Base-by-base conservation (phyloP, 208 protist species). In the Crithidia mellificae region DNA sequence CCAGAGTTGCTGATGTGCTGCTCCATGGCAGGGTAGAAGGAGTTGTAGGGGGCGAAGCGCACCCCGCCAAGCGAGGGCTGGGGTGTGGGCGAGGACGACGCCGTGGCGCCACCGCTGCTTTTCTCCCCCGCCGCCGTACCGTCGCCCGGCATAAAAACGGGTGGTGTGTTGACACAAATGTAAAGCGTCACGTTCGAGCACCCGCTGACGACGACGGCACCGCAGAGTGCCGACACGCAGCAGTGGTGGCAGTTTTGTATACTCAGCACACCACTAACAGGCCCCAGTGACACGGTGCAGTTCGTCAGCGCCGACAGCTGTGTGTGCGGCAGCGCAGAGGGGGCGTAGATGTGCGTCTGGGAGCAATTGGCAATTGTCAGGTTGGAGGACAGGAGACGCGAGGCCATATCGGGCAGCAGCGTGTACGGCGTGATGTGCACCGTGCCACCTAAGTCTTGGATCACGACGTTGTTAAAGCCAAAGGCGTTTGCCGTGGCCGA, bases 11-110 rank as follows among this genome's bases (percentile, higher is more conserved):
- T 82, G 54, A 94, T 81, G 72, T 96, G 80, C 77, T 94, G 81
- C 70, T 94, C 88, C 29, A 96, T 74, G 15, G 85, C 91, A 4
- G 87, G 83, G 68, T 96, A 96, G 56, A 90, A 82, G 2, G 92
- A 89, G 79, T 96, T 96, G 69, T 96, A 96, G 32, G 92, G 92
- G 1, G 92, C 92, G 29, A 96, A 89, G 12, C 85, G 85, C 19
- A 95, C 84, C 20, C 86, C 80, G 24, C 77, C 63, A 17, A 84
- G 54, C 9, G 75, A 66, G 25, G 66, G 3, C 6, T 4, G 56
- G 3, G 83, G 50, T 9, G 27, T 24, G 1, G 41, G 20, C 24
- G 55, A 64, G 14, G 55, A 64, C 0, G 49, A 27, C 6, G 49
- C 19, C 4, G 44, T 49, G 12, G 43, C 77, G 63, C 57, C 78